Percentiles rank a stretch among this genome's conserved stretches.
phyloP scores from a whole-genome alignment of 1,284 basidiomycete species.

The Apiotrichum mycotoxinovorans region DNA sequence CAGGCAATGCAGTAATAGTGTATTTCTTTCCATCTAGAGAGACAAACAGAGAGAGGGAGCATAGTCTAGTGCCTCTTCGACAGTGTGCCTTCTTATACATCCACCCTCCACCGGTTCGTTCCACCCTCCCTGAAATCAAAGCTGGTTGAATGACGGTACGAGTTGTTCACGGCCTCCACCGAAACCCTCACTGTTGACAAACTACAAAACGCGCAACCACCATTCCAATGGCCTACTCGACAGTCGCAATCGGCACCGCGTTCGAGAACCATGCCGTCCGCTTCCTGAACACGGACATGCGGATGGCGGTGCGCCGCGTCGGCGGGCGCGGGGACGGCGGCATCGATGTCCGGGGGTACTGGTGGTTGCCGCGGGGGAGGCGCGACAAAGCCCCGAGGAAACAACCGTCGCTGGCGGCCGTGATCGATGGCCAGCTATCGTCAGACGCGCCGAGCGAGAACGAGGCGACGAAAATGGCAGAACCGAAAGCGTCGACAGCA shows the following conservation, averaged over 20 bases:
- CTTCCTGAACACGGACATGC: slow-evolving; percentile 62
- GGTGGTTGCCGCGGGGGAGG: slow-evolving; percentile 64
- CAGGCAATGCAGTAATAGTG: too few relatives aligned
- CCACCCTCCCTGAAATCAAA: too few relatives aligned
- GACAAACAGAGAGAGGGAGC: too few relatives aligned
- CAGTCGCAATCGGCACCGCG: slow-evolving; percentile 36
- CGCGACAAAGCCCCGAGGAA: not conserved
- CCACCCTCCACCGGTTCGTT: too few relatives aligned
- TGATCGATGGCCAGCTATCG: too few relatives aligned
- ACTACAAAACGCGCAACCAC: not conserved
- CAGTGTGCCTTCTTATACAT: too few relatives aligned
- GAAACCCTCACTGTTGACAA: not conserved
- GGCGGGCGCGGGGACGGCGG: slow-evolving; percentile 82
- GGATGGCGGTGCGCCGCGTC: slow-evolving; percentile 68
- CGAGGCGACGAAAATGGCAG: too few relatives aligned
- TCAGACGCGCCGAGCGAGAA: too few relatives aligned
- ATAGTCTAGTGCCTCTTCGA: too few relatives aligned
- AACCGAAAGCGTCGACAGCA: not conserved
- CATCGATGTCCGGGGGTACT: slow-evolving; percentile 85
- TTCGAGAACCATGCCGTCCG: slow-evolving; percentile 70
- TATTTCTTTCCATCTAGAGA: too few relatives aligned
- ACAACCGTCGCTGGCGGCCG: not conserved
- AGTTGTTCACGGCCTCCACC: too few relatives aligned
- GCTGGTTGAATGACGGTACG: too few relatives aligned
- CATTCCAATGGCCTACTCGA: not conserved